A percentile compares a stretch with the other conserved stretches of the same genome.
phyloP scores from a whole-genome alignment of 768 basidiomycete genomes.

The Lepiota brunneoincarnata region DNA sequence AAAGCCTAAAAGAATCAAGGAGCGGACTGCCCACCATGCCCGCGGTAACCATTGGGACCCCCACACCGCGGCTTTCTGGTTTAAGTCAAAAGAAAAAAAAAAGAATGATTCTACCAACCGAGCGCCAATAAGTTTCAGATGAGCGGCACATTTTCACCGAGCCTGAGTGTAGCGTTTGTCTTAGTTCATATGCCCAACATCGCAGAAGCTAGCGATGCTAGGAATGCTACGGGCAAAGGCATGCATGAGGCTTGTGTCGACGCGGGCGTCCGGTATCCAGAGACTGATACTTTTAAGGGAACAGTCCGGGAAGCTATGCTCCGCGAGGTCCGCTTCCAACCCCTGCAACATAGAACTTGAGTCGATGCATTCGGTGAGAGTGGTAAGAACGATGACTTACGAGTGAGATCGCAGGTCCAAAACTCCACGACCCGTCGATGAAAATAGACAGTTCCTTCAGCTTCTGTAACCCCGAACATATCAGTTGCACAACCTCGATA shows the following conservation, averaged over 20 bases:
- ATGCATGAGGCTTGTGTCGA: constrained; percentile 29
- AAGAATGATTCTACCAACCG: too few species aligned
- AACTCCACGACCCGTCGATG: constrained; percentile 23
- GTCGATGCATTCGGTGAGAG: constrained; percentile 3
- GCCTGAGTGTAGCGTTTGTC: background rate
- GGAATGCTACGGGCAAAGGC: constrained; percentile 31
- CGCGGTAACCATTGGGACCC: too few species aligned
- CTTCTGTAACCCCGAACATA: constrained; percentile 28
- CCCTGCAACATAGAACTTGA: constrained; percentile 14
- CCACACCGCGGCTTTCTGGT: too few species aligned
- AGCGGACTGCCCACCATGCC: too few species aligned
- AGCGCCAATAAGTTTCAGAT: too few species aligned
- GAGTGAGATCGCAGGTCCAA: constrained; percentile 11
- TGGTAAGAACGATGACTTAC: constrained; percentile 7
- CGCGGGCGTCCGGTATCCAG: constrained; percentile 30
- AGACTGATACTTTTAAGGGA: constrained; percentile 34
- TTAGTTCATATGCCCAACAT: constrained; percentile 19
- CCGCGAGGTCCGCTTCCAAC: constrained; percentile 24
- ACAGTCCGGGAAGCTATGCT: constrained; percentile 30
- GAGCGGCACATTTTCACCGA: too few species aligned
- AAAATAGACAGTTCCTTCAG: constrained; percentile 29
- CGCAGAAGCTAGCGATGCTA: constrained; percentile 32
- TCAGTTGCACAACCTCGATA: constrained; percentile 29
- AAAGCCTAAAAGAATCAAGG: too few species aligned
- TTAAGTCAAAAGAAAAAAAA: too few species aligned